Evolutionary conservation across 768 basidiomycete species (phyloP).

Genomic region (Leccinum disarticulatum): DNA sequence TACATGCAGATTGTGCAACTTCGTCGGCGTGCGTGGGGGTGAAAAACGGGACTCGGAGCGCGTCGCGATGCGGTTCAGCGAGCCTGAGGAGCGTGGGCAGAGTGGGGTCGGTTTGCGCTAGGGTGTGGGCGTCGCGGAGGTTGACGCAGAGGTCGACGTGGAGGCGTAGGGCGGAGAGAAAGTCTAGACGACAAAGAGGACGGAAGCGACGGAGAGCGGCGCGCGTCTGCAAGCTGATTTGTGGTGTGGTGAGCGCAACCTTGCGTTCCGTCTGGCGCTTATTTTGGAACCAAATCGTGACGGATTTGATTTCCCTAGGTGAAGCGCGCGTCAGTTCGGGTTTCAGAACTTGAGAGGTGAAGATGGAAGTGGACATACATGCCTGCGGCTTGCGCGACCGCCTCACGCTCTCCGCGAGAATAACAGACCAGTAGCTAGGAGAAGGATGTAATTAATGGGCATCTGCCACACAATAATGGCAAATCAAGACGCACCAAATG

Average conservation of each 20-base stretch:
- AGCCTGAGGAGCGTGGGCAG: slow-evolving; percentile 24
- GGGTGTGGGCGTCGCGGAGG: slow-evolving; percentile 13
- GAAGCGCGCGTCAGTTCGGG: slow-evolving; percentile 9
- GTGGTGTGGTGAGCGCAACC: slow-evolving; percentile 43
- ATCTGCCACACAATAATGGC: background rate
- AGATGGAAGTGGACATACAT: slow-evolving; percentile 48
- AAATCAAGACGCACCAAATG: background rate
- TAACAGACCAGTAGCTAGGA: slow-evolving; percentile 9
- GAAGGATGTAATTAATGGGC: background rate
- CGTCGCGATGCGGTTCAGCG: slow-evolving; percentile 32
- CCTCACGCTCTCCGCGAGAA: slow-evolving; percentile 63
- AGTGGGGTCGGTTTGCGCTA: slow-evolving; percentile 31
- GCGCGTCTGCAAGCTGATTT: slow-evolving; percentile 15
- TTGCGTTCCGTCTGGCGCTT: slow-evolving; percentile 51
- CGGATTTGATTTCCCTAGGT: slow-evolving; percentile 35
- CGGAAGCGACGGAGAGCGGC: slow-evolving; percentile 14
- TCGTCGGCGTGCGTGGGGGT: slow-evolving; percentile 30
- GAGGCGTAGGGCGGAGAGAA: slow-evolving; percentile 21
- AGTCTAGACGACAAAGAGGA: slow-evolving; percentile 12
- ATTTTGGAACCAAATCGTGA: slow-evolving; percentile 38
- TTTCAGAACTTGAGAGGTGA: background rate
- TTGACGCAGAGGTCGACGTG: slow-evolving; percentile 12
- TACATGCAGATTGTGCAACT: slow-evolving; percentile 29
- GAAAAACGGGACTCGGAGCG: slow-evolving; percentile 33
- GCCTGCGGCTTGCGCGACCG: slow-evolving; percentile 54